Evolutionary conservation across 2,329 filamentous ascomycete genomes (phyloP).

Genomic region (Ramularia collo-cygni): DNA sequence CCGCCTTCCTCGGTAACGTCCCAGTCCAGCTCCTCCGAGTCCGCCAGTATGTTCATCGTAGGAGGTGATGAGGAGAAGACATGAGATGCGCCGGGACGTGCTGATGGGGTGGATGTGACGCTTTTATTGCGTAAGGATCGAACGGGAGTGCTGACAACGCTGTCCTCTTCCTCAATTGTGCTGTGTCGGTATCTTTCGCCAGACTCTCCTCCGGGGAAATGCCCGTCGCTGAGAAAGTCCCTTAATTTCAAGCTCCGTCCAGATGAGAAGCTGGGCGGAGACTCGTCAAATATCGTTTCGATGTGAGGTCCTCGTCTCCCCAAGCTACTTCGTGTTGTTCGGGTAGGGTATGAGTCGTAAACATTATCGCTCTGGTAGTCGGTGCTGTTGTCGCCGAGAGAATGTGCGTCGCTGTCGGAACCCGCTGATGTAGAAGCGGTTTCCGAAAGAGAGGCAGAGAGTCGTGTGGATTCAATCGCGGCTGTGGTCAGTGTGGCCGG

Average conservation of each 20-base stretch:
- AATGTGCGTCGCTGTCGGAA: slow-evolving; percentile 63
- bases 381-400: slow-evolving; percentile 68
- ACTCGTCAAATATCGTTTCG: slow-evolving; percentile 77
- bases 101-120: slow-evolving; percentile 31
- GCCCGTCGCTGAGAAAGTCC: slow-evolving; percentile 43
- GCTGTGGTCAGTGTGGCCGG: slow-evolving; percentile 11
- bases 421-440: slow-evolving; percentile 56
- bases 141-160: slow-evolving; percentile 41
- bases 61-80: slow-evolving; percentile 41
- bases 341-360: slow-evolving; percentile 69
- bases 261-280: slow-evolving; percentile 37
- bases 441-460: slow-evolving; percentile 53
- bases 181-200: slow-evolving; percentile 34
- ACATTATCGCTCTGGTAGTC: slow-evolving; percentile 71
- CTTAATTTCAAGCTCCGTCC: slow-evolving; percentile 35
- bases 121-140: slow-evolving; percentile 35
- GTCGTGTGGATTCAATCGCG: slow-evolving; percentile 31
- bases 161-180: slow-evolving; percentile 46
- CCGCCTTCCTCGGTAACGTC: slow-evolving; percentile 31
- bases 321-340: slow-evolving; percentile 59
- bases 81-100: slow-evolving; percentile 23
- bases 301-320: slow-evolving; percentile 63
- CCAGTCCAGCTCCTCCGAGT: slow-evolving; percentile 29
- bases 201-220: slow-evolving; percentile 34
- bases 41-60: slow-evolving; percentile 35